Conservation (phyloP, 1,284 basidiomycete species). For the Ceratobasidium papillatum region DNA sequence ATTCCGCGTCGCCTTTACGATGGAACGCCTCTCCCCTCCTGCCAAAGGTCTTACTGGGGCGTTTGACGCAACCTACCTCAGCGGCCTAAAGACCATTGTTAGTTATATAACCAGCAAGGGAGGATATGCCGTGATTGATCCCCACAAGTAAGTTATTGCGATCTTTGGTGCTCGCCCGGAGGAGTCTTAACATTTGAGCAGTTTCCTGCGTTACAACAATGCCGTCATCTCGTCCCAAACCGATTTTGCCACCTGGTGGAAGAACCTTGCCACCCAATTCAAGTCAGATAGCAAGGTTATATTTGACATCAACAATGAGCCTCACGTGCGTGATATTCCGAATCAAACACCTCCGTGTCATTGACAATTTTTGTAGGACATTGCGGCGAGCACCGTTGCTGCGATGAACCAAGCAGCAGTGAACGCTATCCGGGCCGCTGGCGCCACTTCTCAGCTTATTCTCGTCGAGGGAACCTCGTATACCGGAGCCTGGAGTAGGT, state of each 20-base stretch:
- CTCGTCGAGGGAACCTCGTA: conserved; percentile 55
- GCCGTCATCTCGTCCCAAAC: conserved; percentile 59
- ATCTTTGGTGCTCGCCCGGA: neutral
- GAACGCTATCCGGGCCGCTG: conserved; percentile 67
- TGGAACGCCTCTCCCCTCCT: conserved; percentile 65
- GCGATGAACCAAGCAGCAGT: conserved; percentile 66
- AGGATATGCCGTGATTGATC: conserved; percentile 65
- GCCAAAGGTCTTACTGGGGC: conserved; percentile 48
- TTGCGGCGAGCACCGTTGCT: conserved; percentile 24
- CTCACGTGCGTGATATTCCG: conserved; percentile 56
- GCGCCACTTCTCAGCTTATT: conserved; percentile 67
- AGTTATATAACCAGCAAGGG: conserved; percentile 69
- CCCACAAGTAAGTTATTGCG: conserved; percentile 51
- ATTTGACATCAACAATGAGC: conserved; percentile 71
- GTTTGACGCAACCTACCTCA: conserved; percentile 60
- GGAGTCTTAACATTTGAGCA: conserved; percentile 47
- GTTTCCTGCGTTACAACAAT: conserved; percentile 67
- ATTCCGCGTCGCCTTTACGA: conserved; percentile 68
- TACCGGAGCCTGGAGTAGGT: conserved; percentile 53
- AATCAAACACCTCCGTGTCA: too few species aligned
- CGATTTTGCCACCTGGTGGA: conserved; percentile 67
- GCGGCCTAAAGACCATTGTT: conserved; percentile 61
- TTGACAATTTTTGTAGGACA: conserved; percentile 2
- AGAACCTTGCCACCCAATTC: conserved; percentile 63
- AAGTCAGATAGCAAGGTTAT: conserved; percentile 40